A percentile compares a stretch with the other conserved stretches of the same genome.
Conservation (phyloP, 176 grass and related monocot genomes). For the Bonia amplexicaulis region DNA sequence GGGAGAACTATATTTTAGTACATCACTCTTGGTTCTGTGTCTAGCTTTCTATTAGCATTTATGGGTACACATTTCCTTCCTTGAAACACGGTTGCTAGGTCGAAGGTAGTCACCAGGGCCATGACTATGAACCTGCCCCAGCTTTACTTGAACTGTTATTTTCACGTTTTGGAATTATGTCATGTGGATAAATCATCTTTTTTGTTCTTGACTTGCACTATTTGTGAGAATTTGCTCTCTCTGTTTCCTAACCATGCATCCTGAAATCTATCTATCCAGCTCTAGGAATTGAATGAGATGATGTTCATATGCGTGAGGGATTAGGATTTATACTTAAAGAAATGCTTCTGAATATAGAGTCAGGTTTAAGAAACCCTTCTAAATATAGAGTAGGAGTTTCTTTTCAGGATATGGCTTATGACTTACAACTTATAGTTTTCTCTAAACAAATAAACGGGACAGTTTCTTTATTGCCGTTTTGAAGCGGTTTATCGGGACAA, state of each 20-base stretch:
- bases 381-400: not conserved
- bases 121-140: not conserved
- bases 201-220: not conserved
- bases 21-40: not conserved
- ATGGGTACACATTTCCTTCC: not conserved
- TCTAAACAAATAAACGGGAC: no score
- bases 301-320: not conserved
- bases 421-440: no score
- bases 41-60: constrained; percentile 1
- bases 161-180: not conserved
- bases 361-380: not conserved
- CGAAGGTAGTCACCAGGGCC: not conserved
- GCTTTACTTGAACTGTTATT: not conserved
- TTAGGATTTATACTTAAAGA: not conserved
- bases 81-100: not conserved
- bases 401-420: not conserved
- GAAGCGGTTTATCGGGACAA: no score
- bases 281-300: not conserved
- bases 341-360: not conserved
- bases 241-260: not conserved
- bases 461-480: no score
- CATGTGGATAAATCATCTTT: not conserved
- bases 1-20: not conserved
- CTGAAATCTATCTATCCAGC: not conserved
- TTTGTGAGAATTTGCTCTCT: not conserved